These are phyloP conservation scores for Aspergillus viridinutans DNA, from an alignment of 2,329 filamentous ascomycete genomes.

Conservation along the genomic window DNA sequence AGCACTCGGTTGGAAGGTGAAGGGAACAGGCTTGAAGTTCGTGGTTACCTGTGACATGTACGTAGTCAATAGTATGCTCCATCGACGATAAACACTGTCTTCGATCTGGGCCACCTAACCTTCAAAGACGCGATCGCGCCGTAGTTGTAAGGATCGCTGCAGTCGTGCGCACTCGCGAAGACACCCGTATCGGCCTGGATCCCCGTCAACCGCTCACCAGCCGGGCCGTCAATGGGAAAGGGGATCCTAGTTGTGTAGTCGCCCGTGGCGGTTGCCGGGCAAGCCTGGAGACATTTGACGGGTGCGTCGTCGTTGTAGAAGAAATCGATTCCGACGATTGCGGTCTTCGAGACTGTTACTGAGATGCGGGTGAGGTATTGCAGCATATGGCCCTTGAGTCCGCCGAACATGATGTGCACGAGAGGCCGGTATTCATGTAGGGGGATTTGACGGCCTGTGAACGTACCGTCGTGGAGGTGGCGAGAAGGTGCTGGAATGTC, in stretches of 20 bases:
- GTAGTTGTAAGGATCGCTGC: no score
- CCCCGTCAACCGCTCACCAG: constrained; percentile 13
- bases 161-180: no score
- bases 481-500: constrained; percentile 9
- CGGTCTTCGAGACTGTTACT: constrained; percentile 7
- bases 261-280: constrained; percentile 1
- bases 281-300: constrained; percentile 4
- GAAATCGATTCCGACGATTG: constrained; percentile 15
- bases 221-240: constrained; percentile 16
- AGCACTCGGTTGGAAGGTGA: constrained; percentile 15
- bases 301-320: constrained; percentile 10
- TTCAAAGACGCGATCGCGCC: no score
- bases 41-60: constrained; percentile 10
- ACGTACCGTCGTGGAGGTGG: constrained; percentile 9
- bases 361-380: constrained; percentile 18
- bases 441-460: constrained; percentile 6
- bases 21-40: constrained; percentile 10
- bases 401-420: constrained; percentile 18
- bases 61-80: background rate
- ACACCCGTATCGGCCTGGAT: constrained; percentile 5
- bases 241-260: constrained; percentile 11
- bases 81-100: background rate
- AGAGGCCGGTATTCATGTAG: constrained; percentile 13
- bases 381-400: constrained; percentile 10
- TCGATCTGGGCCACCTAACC: background rate